Evolutionary conservation across 139 green algal species (phyloP).

Genomic region (Penium margaritaceum): DNA sequence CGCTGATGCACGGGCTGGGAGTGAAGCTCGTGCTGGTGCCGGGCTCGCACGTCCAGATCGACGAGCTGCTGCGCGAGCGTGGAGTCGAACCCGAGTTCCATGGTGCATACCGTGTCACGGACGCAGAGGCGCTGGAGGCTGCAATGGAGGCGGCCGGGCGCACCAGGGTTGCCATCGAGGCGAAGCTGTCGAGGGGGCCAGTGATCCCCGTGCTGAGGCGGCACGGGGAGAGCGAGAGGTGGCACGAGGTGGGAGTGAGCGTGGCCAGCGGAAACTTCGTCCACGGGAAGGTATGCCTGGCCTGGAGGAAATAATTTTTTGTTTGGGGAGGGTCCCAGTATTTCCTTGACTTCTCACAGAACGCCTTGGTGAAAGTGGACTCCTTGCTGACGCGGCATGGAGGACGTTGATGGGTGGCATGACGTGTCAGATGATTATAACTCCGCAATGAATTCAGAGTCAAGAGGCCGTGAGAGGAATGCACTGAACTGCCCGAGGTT

Average conservation of each 20-base stretch:
- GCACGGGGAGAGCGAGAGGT: conserved; percentile 62
- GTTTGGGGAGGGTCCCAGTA: neutral
- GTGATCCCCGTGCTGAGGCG: conserved; percentile 75
- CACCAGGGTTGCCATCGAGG: conserved; percentile 63
- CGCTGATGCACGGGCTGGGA: conserved; percentile 80
- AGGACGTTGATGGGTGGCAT: neutral
- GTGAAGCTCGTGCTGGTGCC: conserved; percentile 78
- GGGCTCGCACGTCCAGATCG: conserved; percentile 65
- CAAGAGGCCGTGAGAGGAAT: neutral
- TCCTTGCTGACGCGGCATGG: neutral
- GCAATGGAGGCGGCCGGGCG: conserved; percentile 65
- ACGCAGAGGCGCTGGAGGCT: conserved; percentile 53
- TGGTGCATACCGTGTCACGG: conserved; percentile 75
- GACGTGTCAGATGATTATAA: neutral
- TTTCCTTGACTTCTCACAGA: neutral
- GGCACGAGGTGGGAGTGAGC: conserved; percentile 51
- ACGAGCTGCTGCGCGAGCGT: conserved; percentile 38
- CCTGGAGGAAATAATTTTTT: neutral
- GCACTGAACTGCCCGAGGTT: too few relatives aligned
- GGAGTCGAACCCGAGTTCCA: conserved; percentile 47
- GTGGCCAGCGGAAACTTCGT: conserved; percentile 83
- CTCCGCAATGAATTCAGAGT: neutral
- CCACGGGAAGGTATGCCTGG: conserved; percentile 58
- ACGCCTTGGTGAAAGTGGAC: neutral
- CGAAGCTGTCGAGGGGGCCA: conserved; percentile 62